phyloP scores from a whole-genome alignment of 2,329 filamentous ascomycete genomes.

The Paecilomyces niveus region DNA sequence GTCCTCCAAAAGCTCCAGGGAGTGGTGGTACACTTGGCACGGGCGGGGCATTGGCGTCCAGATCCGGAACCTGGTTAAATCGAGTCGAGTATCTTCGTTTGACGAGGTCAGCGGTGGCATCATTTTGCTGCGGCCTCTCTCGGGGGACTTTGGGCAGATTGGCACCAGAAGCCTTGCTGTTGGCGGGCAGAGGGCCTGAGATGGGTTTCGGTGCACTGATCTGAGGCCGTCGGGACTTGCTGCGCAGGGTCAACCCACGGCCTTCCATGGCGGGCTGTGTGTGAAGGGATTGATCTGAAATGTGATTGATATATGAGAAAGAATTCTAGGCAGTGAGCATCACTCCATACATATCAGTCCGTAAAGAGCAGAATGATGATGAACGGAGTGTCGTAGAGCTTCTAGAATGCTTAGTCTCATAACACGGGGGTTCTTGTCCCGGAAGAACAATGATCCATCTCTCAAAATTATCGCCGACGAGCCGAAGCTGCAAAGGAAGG shows the following conservation, averaged over 20 bases:
- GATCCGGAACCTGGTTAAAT: constrained; percentile 69
- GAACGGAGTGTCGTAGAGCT: neutral
- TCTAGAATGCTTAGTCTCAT: neutral
- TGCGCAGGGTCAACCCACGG: constrained; percentile 56
- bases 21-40: constrained; percentile 60
- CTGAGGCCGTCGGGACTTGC: constrained; percentile 52
- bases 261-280: constrained; percentile 39
- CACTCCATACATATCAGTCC: neutral
- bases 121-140: constrained; percentile 39
- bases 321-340: constrained; percentile 3
- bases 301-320: constrained; percentile 5
- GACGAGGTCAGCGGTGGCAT: constrained; percentile 69
- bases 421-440: constrained; percentile 2
- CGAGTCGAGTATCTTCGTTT: constrained; percentile 92
- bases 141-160: constrained; percentile 23
- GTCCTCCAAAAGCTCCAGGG: constrained; percentile 53
- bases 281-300: constrained; percentile 3
- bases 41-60: constrained; percentile 60
- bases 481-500: neutral
- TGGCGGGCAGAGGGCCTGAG: constrained; percentile 31
- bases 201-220: constrained; percentile 57
- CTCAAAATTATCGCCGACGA: constrained; percentile 9
- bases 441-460: constrained; percentile 30
- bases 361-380: neutral
- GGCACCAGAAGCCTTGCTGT: constrained; percentile 29